Conservation (phyloP, 2,329 filamentous ascomycete species). For the Purpureocillium takamizusanense region DNA sequence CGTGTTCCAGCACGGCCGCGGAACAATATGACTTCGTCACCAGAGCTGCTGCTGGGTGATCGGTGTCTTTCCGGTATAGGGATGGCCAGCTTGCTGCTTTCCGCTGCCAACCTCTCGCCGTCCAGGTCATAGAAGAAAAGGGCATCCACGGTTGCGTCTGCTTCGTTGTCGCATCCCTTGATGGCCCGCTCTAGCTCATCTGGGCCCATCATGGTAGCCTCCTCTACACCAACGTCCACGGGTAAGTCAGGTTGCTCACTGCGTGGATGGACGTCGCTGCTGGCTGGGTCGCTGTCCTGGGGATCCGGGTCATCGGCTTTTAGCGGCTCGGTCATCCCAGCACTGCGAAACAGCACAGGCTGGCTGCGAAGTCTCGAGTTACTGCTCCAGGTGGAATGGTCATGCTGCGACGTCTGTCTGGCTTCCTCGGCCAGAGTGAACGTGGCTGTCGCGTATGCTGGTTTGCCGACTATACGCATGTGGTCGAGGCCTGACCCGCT, state of each 20-base stretch:
- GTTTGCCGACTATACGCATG: too few relatives aligned
- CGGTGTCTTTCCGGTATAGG: constrained; percentile 10
- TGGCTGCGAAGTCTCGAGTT: constrained; percentile 35
- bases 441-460: constrained; percentile 8
- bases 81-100: not conserved
- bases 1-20: constrained; percentile 27
- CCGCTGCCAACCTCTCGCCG: constrained; percentile 13
- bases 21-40: constrained; percentile 61
- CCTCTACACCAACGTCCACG: too few relatives aligned
- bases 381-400: constrained; percentile 27
- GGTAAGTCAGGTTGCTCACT: not conserved
- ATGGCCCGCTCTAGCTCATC: constrained; percentile 12
- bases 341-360: constrained; percentile 44
- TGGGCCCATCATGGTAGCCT: constrained; percentile 3
- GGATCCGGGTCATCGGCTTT: constrained; percentile 23
- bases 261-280: not conserved
- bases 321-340: constrained; percentile 41
- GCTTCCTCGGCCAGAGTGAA: constrained; percentile 36
- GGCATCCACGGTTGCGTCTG: not conserved
- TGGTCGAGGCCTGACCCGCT: too few relatives aligned
- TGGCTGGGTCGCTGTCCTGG: not conserved
- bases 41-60: constrained; percentile 34
- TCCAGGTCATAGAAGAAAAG: constrained; percentile 29
- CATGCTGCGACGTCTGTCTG: constrained; percentile 36
- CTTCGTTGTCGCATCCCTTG: not conserved